A percentile compares a stretch with the other conserved stretches of the same genome.
Conservation (phyloP, 2,329 filamentous ascomycete species). For the Neofusicoccum sp. region DNA sequence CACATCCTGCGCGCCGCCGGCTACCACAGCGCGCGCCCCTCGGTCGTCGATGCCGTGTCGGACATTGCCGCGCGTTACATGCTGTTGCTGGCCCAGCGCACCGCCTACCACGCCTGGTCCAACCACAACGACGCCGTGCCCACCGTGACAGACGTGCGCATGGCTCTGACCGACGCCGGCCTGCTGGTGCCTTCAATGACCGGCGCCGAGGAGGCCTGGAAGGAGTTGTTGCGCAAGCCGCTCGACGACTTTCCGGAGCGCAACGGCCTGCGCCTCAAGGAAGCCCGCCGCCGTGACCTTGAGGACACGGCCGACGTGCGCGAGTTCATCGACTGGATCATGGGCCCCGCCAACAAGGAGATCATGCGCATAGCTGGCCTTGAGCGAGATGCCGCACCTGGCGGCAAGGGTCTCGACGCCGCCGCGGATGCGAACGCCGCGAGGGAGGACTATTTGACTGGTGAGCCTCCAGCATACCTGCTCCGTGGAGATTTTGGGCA, state of each 20-base stretch:
- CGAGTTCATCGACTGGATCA: conserved; percentile 76
- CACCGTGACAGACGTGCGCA: conserved; percentile 73
- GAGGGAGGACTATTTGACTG: conserved; percentile 50
- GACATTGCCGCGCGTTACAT: conserved; percentile 84
- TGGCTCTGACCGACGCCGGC: conserved; percentile 80
- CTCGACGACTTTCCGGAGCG: conserved; percentile 42
- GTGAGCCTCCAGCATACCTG: conserved; percentile 25
- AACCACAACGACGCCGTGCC: conserved; percentile 66
- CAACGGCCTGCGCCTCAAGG: conserved; percentile 40
- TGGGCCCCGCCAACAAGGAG: conserved; percentile 70
- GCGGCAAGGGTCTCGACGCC: conserved; percentile 47
- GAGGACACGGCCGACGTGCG: conserved; percentile 78
- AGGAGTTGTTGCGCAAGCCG: conserved; percentile 49
- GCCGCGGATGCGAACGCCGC: conserved; percentile 34
- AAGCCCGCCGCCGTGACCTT: conserved; percentile 49
- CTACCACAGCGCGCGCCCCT: conserved; percentile 78
- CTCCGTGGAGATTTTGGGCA: conserved; percentile 20
- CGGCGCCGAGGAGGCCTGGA: conserved; percentile 67
- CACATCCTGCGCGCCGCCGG: conserved; percentile 90
- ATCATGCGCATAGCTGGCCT: conserved; percentile 77
- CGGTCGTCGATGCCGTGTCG: conserved; percentile 82
- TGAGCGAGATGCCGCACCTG: conserved; percentile 34
- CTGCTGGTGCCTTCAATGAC: conserved; percentile 67
- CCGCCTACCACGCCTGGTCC: conserved; percentile 68
- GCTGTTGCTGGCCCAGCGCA: conserved; percentile 67